Percentiles rank a stretch among this genome's conserved stretches.
Evolutionary conservation across 345 rosid genomes (phyloP).

Genomic region (Erysimum cheiranthoides): DNA sequence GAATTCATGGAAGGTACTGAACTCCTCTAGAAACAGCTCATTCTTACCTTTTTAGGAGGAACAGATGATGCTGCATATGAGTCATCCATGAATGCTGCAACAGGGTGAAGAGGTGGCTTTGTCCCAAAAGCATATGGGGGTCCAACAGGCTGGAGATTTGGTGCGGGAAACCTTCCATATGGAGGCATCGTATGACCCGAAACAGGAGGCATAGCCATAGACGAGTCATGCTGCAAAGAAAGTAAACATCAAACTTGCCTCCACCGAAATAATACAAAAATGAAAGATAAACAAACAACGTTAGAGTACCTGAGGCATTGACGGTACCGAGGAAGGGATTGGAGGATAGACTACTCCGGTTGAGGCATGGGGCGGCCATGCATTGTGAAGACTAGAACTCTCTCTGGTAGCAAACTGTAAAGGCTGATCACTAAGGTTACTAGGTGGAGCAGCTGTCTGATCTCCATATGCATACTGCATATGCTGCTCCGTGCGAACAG

Average conservation of each 20-base stretch:
- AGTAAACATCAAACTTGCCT: conserved; percentile 34
- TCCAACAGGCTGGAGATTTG: conserved; percentile 66
- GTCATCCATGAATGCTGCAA: conserved; percentile 70
- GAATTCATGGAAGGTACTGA: conserved; percentile 27
- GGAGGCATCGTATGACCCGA: conserved; percentile 66
- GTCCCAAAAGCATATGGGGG: conserved; percentile 59
- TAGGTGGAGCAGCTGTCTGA: conserved; percentile 57
- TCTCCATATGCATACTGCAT: conserved; percentile 61
- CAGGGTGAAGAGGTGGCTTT: conserved; percentile 65
- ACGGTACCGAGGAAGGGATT: conserved; percentile 55
- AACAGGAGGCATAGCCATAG: conserved; percentile 57
- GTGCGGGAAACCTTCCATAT: conserved; percentile 74
- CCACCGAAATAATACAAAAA: conserved; percentile 10
- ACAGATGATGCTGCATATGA: conserved; percentile 68
- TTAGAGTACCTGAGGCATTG: conserved; percentile 68
- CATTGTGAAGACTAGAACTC: conserved; percentile 53
- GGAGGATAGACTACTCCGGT: conserved; percentile 65
- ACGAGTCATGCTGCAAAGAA: conserved; percentile 69
- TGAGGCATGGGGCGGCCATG: conserved; percentile 67
- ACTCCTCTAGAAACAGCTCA: not conserved
- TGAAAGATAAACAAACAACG: not conserved
- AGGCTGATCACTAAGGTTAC: conserved; percentile 68
- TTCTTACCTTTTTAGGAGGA: conserved; percentile 77
- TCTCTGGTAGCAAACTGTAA: conserved; percentile 69
- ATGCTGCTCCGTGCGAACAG: conserved; percentile 52